Conservation (phyloP, 2,329 filamentous ascomycete genomes). For the Rhynchosporium graminicola region DNA sequence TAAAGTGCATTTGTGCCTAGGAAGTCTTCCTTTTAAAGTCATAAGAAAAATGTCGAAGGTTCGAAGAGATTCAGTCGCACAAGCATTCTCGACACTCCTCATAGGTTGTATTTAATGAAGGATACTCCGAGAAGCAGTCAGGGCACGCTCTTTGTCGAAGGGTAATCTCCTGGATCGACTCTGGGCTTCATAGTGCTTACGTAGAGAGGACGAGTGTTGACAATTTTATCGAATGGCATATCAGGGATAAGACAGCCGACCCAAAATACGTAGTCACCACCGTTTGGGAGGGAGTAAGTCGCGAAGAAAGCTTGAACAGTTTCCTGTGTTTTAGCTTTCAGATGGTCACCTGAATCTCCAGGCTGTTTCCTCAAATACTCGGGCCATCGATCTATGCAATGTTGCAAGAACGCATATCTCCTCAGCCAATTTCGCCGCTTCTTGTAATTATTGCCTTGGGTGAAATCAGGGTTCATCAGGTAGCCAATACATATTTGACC, state of each 20-base stretch:
- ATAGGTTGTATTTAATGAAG: too few species aligned
- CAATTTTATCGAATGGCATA: slow-evolving; percentile 11
- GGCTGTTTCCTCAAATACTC: slow-evolving; percentile 9
- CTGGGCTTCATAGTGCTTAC: too few species aligned
- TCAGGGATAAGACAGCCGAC: slow-evolving; percentile 27
- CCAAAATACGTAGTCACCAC: slow-evolving; percentile 32
- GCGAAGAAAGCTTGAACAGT: slow-evolving; percentile 28
- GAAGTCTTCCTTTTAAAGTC: too few species aligned
- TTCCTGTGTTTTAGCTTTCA: slow-evolving; percentile 21
- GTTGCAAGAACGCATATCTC: slow-evolving; percentile 23
- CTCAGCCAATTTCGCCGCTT: background rate
- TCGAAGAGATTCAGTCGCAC: too few species aligned
- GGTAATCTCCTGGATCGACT: too few species aligned
- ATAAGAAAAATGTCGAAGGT: too few species aligned
- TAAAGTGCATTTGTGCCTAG: too few species aligned
- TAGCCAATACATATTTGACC: slow-evolving; percentile 28
- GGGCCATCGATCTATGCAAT: slow-evolving; percentile 20
- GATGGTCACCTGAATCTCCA: slow-evolving; percentile 12
- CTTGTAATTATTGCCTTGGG: background rate
- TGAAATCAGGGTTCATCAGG: slow-evolving; percentile 27
- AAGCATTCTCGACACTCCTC: too few species aligned
- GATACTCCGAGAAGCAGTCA: too few species aligned
- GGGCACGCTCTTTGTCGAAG: too few species aligned
- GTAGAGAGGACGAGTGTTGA: slow-evolving; percentile 29
- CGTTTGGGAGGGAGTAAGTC: slow-evolving; percentile 20